Conservation (phyloP, 495 filamentous ascomycete species). For the Sordaria brevicollis region DNA sequence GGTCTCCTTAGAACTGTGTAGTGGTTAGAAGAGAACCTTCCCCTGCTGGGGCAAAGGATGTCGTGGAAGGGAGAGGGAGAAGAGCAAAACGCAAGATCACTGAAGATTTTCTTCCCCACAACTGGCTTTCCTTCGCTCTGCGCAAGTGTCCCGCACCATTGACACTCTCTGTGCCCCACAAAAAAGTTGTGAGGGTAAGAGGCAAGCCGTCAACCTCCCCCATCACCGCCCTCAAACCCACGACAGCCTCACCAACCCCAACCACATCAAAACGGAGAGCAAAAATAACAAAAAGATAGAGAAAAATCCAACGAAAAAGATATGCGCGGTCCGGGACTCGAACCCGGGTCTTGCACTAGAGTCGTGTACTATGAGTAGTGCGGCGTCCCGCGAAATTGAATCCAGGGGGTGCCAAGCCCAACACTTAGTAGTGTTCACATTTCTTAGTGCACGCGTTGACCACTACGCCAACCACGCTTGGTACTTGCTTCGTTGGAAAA, state of each 20-base stretch:
- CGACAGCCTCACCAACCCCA: background rate
- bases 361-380: background rate
- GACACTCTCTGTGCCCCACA: background rate
- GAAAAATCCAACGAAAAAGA: background rate
- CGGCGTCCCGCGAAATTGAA: background rate
- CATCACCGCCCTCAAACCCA: background rate
- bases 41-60: too few relatives aligned
- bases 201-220: background rate
- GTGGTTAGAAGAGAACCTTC: too few relatives aligned
- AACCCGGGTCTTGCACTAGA: background rate
- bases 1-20: too few relatives aligned
- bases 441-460: background rate
- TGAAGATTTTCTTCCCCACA: too few relatives aligned
- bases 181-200: accelerated
- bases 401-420: background rate
- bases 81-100: too few relatives aligned
- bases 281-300: background rate
- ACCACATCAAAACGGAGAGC: background rate
- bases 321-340: background rate
- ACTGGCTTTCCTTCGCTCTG: too few relatives aligned
- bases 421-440: background rate
- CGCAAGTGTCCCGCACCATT: too few relatives aligned
- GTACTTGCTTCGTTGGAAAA: background rate
- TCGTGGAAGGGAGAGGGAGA: too few relatives aligned
- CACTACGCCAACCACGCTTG: background rate